A percentile compares a stretch with the other conserved stretches of the same genome.
These are phyloP conservation scores for Chlamydomonas applanata DNA, from an alignment of 139 green algal genomes.

Conservation along the genomic window DNA sequence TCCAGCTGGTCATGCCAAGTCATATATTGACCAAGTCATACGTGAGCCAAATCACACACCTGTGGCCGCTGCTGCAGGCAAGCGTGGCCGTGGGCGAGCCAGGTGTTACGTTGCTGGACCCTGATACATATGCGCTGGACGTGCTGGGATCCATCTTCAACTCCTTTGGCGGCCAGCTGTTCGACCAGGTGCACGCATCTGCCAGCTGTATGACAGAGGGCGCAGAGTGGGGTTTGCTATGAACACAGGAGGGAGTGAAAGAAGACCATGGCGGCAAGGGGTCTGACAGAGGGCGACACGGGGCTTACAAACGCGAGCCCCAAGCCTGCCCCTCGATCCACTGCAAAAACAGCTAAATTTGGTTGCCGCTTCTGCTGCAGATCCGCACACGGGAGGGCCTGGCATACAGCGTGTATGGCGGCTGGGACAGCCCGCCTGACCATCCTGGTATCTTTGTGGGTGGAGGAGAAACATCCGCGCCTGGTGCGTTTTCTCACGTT, in stretches of 20 bases:
- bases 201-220: too few species aligned
- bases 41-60: too few species aligned
- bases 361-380: conserved; percentile 15
- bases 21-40: too few species aligned
- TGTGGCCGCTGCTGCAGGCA: conserved; percentile 35
- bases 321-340: too few species aligned
- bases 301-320: too few species aligned
- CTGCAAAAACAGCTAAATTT: too few species aligned
- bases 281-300: too few species aligned
- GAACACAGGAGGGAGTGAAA: too few species aligned
- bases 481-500: conserved; percentile 28
- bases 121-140: conserved; percentile 61
- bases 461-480: conserved; percentile 55
- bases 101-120: conserved; percentile 61
- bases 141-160: conserved; percentile 70
- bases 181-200: conserved; percentile 52
- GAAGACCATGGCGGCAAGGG: too few species aligned
- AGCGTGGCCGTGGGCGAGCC: conserved; percentile 58
- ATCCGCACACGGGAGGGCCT: conserved; percentile 72
- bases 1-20: too few species aligned
- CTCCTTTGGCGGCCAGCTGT: conserved; percentile 76
- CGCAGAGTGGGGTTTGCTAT: too few species aligned
- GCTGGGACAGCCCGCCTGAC: conserved; percentile 67
- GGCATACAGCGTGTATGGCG: conserved; percentile 69
- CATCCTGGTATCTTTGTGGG: conserved; percentile 76